Evolutionary conservation across 192 early-diverging fungal genomes (phyloP), one percentile per base, ranked within the genome.

Genomic region (Radiomyces spectabilis): DNA sequence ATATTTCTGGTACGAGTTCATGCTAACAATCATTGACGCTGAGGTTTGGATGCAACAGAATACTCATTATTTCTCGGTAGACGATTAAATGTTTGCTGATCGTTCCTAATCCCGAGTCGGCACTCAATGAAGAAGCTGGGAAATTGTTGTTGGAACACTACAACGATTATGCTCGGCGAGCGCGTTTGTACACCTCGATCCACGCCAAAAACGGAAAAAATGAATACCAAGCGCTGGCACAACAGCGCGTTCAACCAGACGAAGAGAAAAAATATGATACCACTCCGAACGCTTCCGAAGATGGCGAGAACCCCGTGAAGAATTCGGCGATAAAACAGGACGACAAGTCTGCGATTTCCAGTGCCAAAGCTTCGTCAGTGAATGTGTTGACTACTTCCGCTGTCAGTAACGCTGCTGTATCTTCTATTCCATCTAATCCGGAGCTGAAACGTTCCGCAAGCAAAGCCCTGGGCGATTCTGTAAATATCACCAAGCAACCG

Each of bases 71-170:
- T 27, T n/a, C 3, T 5, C n/a, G 5, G 30, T 53, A 92, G 90
- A 93, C 91, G 1, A 87, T 98, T 54, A 96, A 96, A 63, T 97
- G 94, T 65, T 65, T 98, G 42, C 69, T 98, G 52, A 94, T 96
- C 41, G 87, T 83, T 38, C 95, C 95, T 2, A 98, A 98, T 65
- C 83, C 94, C 30, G 95, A 98, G 56, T 94, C 91, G 0, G 95
- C 95, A 8, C 72, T 98, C 45, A 98, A 98, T 56, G 93, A 94
- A 63, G 93, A 97, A 58, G 95, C 95, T 0, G 95, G 92, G 13
- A 81, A 83, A 50, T 78, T 94, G 35, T 78, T 96, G 27, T 72
- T 96, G 25, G 95, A 96, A 59, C 77, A 80, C 19, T 95, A 95
- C 54, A 84, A 86, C 2, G 82, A 82, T 34, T 98, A 92, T 60